Base-by-base conservation (phyloP, 2,329 filamentous ascomycete species). In the Plectosphaerella plurivora region DNA sequence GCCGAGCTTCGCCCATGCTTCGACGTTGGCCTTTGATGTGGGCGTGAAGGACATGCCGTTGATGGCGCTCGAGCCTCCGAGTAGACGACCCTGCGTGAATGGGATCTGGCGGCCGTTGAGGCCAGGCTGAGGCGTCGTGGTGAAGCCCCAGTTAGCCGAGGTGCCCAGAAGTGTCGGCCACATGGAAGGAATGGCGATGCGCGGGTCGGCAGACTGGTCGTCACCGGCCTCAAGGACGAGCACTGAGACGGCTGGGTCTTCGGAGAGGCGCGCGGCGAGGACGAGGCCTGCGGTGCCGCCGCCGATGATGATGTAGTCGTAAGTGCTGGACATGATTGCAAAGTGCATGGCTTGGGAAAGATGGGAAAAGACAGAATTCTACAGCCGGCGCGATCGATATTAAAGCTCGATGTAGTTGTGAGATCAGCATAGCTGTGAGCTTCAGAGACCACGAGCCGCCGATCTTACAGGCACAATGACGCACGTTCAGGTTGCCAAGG, bases 211-310 rank as follows among this genome's bases (percentile, higher is more conserved):
- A 1, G 52, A 56, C 10, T 55, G 55, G 51, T 67, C 64, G 11
- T 58, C 51, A 15, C 64, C 65, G 5, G 65, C 61, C 47, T 68
- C 66, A 16, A 68, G 46, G 9, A 68, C 59, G 4, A 66, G 37
- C 3, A 68, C 60, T 7, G 50, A 24, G 22, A 57, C 18, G 3
- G 45, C 45, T 3, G 57, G 47, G 20, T 61, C 52, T 35, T 63
- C 61, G 4, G 55, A 56, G n/a, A 57, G 36, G 5, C 54, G 53
- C 20, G 53, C 25, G 4, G 55, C 55, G 12, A 56, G 39, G 14
- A 57, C 55, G 20, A 56, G 47, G 42, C 55, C 55, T 39, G 53
- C 51, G 22, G 55, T 54, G 39, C 55, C 55, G 15, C 55, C 55
- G 37, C 55, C 55, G 35, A 57, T 45, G n/a, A 57, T 50, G 28